These are phyloP conservation scores for Cryptococcus hybrid DNA, from an alignment of 1,284 basidiomycete species.

Conservation along the genomic window DNA sequence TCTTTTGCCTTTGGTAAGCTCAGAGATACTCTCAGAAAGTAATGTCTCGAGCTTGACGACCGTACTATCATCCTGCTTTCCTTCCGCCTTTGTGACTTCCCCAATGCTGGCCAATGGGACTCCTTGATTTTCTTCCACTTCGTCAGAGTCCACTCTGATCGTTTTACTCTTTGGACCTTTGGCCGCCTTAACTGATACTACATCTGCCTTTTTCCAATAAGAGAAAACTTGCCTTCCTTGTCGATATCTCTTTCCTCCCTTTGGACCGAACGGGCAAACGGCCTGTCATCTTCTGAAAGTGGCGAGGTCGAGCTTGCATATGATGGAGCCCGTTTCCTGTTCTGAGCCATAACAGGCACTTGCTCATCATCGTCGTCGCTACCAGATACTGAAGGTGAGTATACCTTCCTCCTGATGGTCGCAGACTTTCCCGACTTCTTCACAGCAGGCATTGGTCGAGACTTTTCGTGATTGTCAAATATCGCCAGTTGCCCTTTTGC, in stretches of 20 bases:
- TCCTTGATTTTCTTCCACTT: neutral
- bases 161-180: neutral
- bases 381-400: neutral
- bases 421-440: constrained; percentile 1
- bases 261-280: neutral
- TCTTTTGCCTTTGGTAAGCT: constrained; percentile 18
- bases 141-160: constrained; percentile 1
- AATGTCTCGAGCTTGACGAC: neutral
- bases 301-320: constrained; percentile 10
- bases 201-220: too few species aligned
- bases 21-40: neutral
- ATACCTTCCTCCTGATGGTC: neutral
- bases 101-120: neutral
- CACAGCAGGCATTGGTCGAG: constrained; percentile 8
- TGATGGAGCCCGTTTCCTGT: constrained; percentile 9
- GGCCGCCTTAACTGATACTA: neutral
- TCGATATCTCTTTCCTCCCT: neutral
- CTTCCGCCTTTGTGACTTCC: neutral
- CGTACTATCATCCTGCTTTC: neutral
- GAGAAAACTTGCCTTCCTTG: neutral
- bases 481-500: constrained; percentile 27
- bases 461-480: constrained; percentile 42
- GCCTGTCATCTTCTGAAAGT: constrained; percentile 6
- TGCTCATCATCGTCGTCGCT: neutral
- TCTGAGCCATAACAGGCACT: neutral